These are phyloP conservation scores for Rhizodiscina lignyota DNA, from an alignment of 495 filamentous ascomycete species.

Conservation along the genomic window DNA sequence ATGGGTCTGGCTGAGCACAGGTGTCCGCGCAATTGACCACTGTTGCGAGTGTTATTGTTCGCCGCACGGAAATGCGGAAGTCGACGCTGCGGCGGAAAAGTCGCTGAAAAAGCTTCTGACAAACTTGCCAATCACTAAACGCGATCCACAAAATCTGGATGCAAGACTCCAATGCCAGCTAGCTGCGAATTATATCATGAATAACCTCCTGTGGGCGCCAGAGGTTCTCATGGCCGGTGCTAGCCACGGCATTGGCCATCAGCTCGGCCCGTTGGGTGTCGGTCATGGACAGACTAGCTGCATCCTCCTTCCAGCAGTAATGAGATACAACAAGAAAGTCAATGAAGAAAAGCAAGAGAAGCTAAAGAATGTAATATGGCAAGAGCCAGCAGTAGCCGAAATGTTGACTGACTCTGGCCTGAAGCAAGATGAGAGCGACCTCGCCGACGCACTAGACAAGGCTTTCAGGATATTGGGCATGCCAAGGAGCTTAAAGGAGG, in stretches of 20 bases:
- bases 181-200: slow-evolving; percentile 36
- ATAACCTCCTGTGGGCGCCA: slow-evolving; percentile 38
- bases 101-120: slow-evolving; percentile 34
- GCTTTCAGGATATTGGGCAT: slow-evolving; percentile 38
- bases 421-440: slow-evolving; percentile 22
- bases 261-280: slow-evolving; percentile 46
- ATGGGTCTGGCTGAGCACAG: slow-evolving; percentile 43
- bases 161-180: slow-evolving; percentile 32
- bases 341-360: slow-evolving; percentile 29
- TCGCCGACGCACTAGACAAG: slow-evolving; percentile 36
- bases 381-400: slow-evolving; percentile 24
- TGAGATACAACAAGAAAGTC: slow-evolving; percentile 38
- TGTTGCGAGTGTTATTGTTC: slow-evolving; percentile 44
- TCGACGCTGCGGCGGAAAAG: slow-evolving; percentile 25
- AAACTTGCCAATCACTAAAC: slow-evolving; percentile 33
- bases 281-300: slow-evolving; percentile 52
- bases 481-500: slow-evolving; percentile 37
- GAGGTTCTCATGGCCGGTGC: slow-evolving; percentile 36
- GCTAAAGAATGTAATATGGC: slow-evolving; percentile 31
- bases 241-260: slow-evolving; percentile 52
- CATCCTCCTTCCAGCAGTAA: slow-evolving; percentile 42
- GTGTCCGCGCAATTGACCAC: slow-evolving; percentile 47
- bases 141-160: too few relatives aligned
- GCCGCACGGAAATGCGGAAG: slow-evolving; percentile 18
- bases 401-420: slow-evolving; percentile 25